A percentile compares a stretch with the other conserved stretches of the same genome.
These are phyloP conservation scores for Elongisporangium senticosum DNA, from an alignment of 352 stramenopile genomes.

Conservation along the genomic window DNA sequence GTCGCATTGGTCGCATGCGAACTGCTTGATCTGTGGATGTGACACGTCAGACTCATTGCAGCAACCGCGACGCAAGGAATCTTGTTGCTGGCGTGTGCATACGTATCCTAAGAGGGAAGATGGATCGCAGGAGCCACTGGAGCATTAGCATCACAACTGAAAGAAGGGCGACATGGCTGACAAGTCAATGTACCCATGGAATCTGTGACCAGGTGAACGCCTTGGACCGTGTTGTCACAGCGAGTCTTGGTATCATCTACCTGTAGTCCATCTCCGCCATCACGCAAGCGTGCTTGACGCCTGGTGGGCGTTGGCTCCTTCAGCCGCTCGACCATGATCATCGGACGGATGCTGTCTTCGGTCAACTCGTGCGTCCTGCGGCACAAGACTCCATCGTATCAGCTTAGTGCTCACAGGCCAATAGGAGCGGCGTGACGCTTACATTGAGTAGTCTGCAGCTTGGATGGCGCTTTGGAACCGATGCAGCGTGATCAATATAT, in stretches of 20 bases:
- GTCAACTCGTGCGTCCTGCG: slow-evolving; percentile 35
- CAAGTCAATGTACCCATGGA: slow-evolving; percentile 26
- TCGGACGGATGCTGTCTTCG: slow-evolving; percentile 51
- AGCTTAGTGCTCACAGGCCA: neutral
- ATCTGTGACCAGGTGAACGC: slow-evolving; percentile 41
- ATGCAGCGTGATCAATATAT: slow-evolving; percentile 39
- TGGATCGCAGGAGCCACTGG: neutral
- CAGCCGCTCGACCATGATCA: slow-evolving; percentile 51
- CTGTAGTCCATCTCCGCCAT: slow-evolving; percentile 41
- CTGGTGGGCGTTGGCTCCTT: slow-evolving; percentile 18
- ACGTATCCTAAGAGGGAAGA: slow-evolving; percentile 31
- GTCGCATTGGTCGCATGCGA: slow-evolving; percentile 58
- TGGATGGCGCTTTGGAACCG: slow-evolving; percentile 11
- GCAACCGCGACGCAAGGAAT: slow-evolving; percentile 34
- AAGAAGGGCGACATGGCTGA: slow-evolving; percentile 1
- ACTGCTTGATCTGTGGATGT: slow-evolving; percentile 48
- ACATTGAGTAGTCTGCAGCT: neutral
- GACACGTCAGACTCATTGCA: slow-evolving; percentile 53
- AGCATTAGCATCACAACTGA: neutral
- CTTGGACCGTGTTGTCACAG: slow-evolving; percentile 60
- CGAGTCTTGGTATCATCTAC: slow-evolving; percentile 20
- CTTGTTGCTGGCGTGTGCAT: slow-evolving; percentile 39
- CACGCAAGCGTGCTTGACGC: slow-evolving; percentile 37
- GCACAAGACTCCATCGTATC: neutral
- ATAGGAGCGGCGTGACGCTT: neutral